Evolutionary conservation across 305 asterid species (phyloP).

Genomic region (Fraxinus nigra): DNA sequence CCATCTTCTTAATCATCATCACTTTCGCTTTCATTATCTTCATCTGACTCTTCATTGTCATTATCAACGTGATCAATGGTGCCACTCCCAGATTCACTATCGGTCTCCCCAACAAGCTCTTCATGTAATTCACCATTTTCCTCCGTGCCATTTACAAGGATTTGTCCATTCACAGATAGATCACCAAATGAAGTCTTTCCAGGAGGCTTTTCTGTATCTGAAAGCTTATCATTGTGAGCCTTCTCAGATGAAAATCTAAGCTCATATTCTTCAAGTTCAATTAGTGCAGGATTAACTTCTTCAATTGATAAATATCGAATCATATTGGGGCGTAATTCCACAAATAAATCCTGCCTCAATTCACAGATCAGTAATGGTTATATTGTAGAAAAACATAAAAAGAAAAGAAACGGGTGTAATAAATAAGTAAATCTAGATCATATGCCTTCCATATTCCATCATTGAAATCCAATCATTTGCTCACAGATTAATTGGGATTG

Average conservation of each 20-base stretch:
- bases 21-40: conserved; percentile 66
- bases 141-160: conserved; percentile 52
- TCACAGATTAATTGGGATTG: conserved; percentile 5
- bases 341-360: conserved; percentile 77
- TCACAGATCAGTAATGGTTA: conserved; percentile 5
- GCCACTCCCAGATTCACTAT: conserved; percentile 87
- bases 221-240: conserved; percentile 57
- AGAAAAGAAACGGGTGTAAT: neutral
- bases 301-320: conserved; percentile 77
- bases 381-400: neutral
- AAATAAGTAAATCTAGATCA: conserved; percentile 4
- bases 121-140: conserved; percentile 74
- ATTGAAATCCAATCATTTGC: neutral
- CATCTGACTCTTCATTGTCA: conserved; percentile 73
- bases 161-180: conserved; percentile 55
- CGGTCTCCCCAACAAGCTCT: conserved; percentile 57
- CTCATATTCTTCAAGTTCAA: conserved; percentile 87
- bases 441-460: neutral
- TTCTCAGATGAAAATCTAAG: conserved; percentile 69
- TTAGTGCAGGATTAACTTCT: conserved; percentile 72
- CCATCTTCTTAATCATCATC: conserved; percentile 76
- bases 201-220: conserved; percentile 47
- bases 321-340: conserved; percentile 89
- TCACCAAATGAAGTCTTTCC: conserved; percentile 50
- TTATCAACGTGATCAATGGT: conserved; percentile 57